Base-by-base conservation (phyloP, 108 stramenopile species). In the Skeletonema tropicum region DNA sequence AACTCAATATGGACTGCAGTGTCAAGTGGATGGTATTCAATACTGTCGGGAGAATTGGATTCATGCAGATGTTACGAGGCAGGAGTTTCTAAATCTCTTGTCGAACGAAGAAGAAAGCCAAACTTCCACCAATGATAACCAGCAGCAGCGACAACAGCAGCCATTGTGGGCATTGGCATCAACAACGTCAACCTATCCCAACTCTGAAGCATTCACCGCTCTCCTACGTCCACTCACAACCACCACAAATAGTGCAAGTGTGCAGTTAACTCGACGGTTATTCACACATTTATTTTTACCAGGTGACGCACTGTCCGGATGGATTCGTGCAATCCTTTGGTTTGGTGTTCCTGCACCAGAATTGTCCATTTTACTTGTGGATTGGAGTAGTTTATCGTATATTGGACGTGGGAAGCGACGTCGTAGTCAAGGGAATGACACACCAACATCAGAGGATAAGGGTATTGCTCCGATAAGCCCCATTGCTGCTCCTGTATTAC, bases 251-350 rank as follows among this genome's bases (percentile, higher is more conserved):
- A 61, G 58, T 13, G 63, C 76, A 26, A 64, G 77, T 23, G 62
- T 32, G 2, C 36, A 73, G 13, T 63, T 84, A n/a, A 67, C 75
- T 7, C 84, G 88, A 26, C 85, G 90, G 15, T 75, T 94, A n/a
- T 94, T 94, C 76, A 83, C 90, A 60, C 91, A 91, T 67, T 61
- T 94, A 8, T 91, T 91, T 66, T 42, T 94, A 9, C 89, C 90
- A 0, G 93, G 90, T 46, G 76, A 85, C 21, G 57, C 83, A 1
- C 57, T 94, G 3, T 82, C 89, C 31, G 66, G 67, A n/a, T 64
- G 76, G 45, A 69, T 94, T 13, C 82, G 90, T 0, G 70, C 84
- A 7, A 32, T 84, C 8, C 65, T 94, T 12, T 91, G 90, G 89
- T 73, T 79, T 73, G 41, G 78, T 81, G 68, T 71, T 25, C 93